Evolutionary conservation across 169 alveolate species (phyloP), one percentile per base, ranked within the genome.

Genomic region (Sarcocystis neurona): DNA sequence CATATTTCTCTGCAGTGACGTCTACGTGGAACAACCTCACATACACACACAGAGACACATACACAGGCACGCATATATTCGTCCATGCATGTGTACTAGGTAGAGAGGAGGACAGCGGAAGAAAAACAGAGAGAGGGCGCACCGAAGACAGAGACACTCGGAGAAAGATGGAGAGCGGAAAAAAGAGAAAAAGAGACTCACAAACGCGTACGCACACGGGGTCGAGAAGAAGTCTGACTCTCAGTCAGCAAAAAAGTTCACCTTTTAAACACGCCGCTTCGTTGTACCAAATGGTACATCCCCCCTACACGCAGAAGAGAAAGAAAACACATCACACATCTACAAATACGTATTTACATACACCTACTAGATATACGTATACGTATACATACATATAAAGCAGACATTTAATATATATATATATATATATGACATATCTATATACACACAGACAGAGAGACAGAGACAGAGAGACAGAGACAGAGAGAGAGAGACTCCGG

Each of bases 241-340:
- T 23, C n/a, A n/a, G n/a, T n/a, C 18, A 12, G 23, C 30, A 34
- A 2, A 34, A n/a, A n/a, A 63, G 32, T 53, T 72, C 82, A 72
- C 82, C 82, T 72, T 72, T 72, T 18, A 72, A 18, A 32, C 82
- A 72, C 39, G 82, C 82, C n/a, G 82, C 30, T 37, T 72, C 82
- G 34, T 72, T 53, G 56, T 72, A 72, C 82, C 82, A 72, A 56
- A 72, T 72, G 23, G 82, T 72, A 39, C 82, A 72, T 6, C 82
- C 82, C 8, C 82, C 82, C 82, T 72, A n/a, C n/a, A n/a, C n/a
- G n/a, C n/a, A n/a, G 53, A 2, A 68, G 47, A 34, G 79, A 15
- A 53, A 12, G 23, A 15, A 53, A 12, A 53, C 66, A 53, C 23
- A 23, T 15, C 12, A 53, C 30, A 53, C 12, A 15, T 12, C 23